Evolutionary conservation across 164 flowering plant species (phyloP).

Genomic region (Paratinospora sagittata): DNA sequence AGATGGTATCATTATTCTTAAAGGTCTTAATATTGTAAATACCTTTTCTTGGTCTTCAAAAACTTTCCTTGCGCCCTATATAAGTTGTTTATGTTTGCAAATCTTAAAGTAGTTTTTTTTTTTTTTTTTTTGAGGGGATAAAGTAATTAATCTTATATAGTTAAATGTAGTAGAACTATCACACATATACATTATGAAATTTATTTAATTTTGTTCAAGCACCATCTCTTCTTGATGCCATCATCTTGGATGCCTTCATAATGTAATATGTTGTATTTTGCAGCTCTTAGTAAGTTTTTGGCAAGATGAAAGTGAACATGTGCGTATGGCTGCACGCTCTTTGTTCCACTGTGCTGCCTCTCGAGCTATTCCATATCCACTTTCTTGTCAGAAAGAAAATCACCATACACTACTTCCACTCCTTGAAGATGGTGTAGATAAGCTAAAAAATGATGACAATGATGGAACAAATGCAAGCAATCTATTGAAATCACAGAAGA

Average conservation of each 20-base stretch:
- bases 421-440: constrained; percentile 15
- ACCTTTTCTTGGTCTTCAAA: too few relatives aligned
- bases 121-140: too few relatives aligned
- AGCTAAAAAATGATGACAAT: constrained; percentile 11
- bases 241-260: background rate
- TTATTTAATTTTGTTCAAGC: background rate
- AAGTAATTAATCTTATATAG: too few relatives aligned
- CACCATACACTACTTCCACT: constrained; percentile 23
- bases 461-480: constrained; percentile 20
- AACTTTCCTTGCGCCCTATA: too few relatives aligned
- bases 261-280: constrained; percentile 12
- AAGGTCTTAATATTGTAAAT: too few relatives aligned
- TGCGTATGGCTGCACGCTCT: constrained; percentile 97
- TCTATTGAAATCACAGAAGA: constrained; percentile 13
- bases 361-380: constrained; percentile 79
- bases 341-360: constrained; percentile 98
- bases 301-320: constrained; percentile 94
- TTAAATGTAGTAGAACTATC: too few relatives aligned
- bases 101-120: too few relatives aligned
- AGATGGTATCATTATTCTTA: too few relatives aligned
- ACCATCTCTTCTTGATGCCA: background rate
- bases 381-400: constrained; percentile 38
- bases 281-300: constrained; percentile 95
- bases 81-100: too few relatives aligned
- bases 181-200: too few relatives aligned